Evolutionary conservation across 805 yeast genomes (phyloP).

Genomic region (Nakazawaea ernobii): DNA sequence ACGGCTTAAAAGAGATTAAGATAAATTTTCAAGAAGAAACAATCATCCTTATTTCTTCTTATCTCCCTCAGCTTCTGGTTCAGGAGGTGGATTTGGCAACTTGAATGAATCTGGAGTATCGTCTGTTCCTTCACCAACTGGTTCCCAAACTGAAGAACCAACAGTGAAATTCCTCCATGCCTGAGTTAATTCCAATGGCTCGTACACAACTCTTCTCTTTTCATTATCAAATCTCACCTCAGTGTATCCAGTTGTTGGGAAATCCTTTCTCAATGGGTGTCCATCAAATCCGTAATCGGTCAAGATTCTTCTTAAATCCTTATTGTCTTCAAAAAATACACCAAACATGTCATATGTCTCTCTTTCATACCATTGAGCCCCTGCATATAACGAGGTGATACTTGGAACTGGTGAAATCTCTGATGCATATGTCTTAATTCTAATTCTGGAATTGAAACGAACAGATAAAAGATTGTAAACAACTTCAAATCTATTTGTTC

Average conservation of each 20-base stretch:
- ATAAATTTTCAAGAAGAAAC: neutral
- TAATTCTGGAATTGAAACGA: conserved; percentile 79
- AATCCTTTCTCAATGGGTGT: conserved; percentile 85
- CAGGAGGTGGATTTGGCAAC: conserved; percentile 79
- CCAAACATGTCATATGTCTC: conserved; percentile 88
- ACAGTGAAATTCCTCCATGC: conserved; percentile 89
- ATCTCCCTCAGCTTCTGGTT: conserved; percentile 45
- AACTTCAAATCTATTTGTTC: conserved; percentile 81
- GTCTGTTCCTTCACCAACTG: conserved; percentile 82
- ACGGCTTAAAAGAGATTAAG: neutral
- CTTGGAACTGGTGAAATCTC: conserved; percentile 82
- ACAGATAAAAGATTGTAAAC: conserved; percentile 78
- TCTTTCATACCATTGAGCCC: conserved; percentile 88
- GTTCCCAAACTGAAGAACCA: conserved; percentile 89
- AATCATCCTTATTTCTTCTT: conserved; percentile 25
- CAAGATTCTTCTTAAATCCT: conserved; percentile 83
- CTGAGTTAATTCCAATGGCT: conserved; percentile 86
- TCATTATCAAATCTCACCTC: conserved; percentile 89
- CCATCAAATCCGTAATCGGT: conserved; percentile 93
- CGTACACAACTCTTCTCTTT: conserved; percentile 83
- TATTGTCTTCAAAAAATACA: conserved; percentile 82
- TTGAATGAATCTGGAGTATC: conserved; percentile 75
- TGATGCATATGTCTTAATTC: conserved; percentile 84
- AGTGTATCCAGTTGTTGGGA: conserved; percentile 89
- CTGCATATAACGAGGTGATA: conserved; percentile 63